These are phyloP conservation scores for Diutina neorugosa DNA, from an alignment of 1,139 yeast genomes.

Conservation along the genomic window DNA sequence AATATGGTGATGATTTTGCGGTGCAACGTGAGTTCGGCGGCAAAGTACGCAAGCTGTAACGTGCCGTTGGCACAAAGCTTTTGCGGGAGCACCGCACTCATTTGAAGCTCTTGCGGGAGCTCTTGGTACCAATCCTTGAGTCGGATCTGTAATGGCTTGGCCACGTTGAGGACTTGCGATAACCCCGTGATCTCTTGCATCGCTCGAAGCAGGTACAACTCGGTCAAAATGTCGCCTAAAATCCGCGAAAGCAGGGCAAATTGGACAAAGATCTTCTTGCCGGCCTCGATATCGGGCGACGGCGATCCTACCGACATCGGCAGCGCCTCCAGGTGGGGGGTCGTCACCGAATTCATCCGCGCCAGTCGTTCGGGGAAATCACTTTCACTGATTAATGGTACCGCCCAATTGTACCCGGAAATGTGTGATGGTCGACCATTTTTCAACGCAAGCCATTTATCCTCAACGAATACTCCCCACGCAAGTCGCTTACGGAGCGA, in stretches of 20 bases:
- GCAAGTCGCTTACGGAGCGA: conserved; percentile 74
- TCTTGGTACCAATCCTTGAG: conserved; percentile 79
- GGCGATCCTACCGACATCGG: background rate
- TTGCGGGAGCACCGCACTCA: conserved; percentile 48
- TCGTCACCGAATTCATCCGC: background rate
- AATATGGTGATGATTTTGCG: conserved; percentile 61
- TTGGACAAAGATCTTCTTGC: conserved; percentile 57
- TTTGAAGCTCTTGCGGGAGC: conserved; percentile 57
- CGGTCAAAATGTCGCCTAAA: conserved; percentile 57
- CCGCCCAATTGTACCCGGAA: conserved; percentile 58
- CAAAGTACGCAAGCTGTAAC: conserved; percentile 73
- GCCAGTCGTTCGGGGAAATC: conserved; percentile 66
- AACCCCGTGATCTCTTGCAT: conserved; percentile 44
- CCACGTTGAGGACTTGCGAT: conserved; percentile 54
- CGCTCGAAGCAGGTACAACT: conserved; percentile 60
- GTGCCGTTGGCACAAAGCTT: conserved; percentile 61
- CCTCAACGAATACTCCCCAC: conserved; percentile 88
- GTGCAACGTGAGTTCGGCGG: conserved; percentile 76
- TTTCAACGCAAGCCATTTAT: conserved; percentile 72
- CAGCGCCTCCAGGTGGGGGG: background rate
- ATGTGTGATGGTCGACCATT: conserved; percentile 77
- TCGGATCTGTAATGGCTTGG: conserved; percentile 76
- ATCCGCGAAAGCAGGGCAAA: conserved; percentile 60
- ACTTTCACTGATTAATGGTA: conserved; percentile 47
- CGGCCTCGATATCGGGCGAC: conserved; percentile 48